phyloP scores from a whole-genome alignment of 768 basidiomycete genomes.

The Daedalea quercina region DNA sequence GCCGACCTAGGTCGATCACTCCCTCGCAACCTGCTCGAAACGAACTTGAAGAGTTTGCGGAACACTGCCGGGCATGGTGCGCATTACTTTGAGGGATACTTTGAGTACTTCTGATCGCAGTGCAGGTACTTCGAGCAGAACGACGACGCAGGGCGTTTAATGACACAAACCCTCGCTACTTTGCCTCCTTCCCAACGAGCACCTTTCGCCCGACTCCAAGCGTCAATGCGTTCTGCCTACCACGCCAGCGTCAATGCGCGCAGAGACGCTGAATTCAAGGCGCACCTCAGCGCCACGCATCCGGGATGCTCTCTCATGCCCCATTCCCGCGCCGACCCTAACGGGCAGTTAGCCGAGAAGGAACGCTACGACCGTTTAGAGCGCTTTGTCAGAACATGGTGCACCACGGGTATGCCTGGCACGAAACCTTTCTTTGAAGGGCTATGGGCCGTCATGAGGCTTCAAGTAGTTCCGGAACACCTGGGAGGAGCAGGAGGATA shows the following conservation, averaged over 20 bases:
- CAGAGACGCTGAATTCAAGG: constrained; percentile 78
- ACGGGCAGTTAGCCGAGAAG: constrained; percentile 57
- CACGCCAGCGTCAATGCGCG: constrained; percentile 76
- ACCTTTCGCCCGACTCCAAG: constrained; percentile 80
- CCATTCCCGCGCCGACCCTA: constrained; percentile 61
- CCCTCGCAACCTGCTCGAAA: constrained; percentile 57
- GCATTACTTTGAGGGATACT: constrained; percentile 6
- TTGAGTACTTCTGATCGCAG: constrained; percentile 2
- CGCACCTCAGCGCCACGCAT: constrained; percentile 70
- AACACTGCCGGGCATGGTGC: constrained; percentile 75
- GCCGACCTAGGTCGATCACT: constrained; percentile 60
- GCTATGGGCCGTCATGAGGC: constrained; percentile 71
- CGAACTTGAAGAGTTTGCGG: constrained; percentile 76
- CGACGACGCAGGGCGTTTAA: constrained; percentile 66
- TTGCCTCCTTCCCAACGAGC: constrained; percentile 81
- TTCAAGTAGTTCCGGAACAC: constrained; percentile 74
- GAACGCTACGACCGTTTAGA: constrained; percentile 74
- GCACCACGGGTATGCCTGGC: constrained; percentile 81
- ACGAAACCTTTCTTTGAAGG: constrained; percentile 82
- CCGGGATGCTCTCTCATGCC: constrained; percentile 78
- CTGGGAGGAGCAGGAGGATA: constrained; percentile 74
- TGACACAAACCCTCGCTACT: constrained; percentile 78
- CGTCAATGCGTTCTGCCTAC: constrained; percentile 78
- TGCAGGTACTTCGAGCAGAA: constrained; percentile 81
- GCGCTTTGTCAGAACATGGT: constrained; percentile 76